Conservation (phyloP, 108 stramenopile species). For the Conticribra guillardii region DNA sequence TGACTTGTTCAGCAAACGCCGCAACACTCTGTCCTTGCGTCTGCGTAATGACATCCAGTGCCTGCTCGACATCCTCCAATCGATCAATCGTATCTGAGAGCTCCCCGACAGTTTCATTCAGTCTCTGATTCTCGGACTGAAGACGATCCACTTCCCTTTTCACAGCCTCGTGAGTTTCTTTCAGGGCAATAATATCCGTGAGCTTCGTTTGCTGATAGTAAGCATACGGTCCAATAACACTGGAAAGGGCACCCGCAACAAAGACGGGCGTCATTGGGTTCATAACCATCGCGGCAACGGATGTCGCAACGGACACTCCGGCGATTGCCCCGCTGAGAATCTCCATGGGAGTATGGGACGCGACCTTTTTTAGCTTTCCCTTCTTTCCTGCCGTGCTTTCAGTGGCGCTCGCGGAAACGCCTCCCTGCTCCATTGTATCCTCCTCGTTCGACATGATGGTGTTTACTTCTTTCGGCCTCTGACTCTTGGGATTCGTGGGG, state of each 20-base stretch:
- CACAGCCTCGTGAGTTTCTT: slow-evolving; percentile 63
- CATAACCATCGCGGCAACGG: slow-evolving; percentile 66
- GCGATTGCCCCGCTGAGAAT: slow-evolving; percentile 54
- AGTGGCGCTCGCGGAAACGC: neutral
- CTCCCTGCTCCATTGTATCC: slow-evolving; percentile 12
- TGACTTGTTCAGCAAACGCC: slow-evolving; percentile 66
- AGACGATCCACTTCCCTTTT: slow-evolving; percentile 65
- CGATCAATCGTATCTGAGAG: slow-evolving; percentile 60
- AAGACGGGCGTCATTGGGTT: slow-evolving; percentile 49
- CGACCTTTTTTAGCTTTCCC: slow-evolving; percentile 55
- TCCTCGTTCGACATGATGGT: neutral
- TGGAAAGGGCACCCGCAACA: slow-evolving; percentile 61
- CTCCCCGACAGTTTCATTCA: slow-evolving; percentile 62
- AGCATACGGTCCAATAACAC: slow-evolving; percentile 66
- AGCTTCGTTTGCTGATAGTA: slow-evolving; percentile 80
- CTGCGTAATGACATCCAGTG: slow-evolving; percentile 67
- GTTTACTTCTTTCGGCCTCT: neutral
- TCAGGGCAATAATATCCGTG: slow-evolving; percentile 70
- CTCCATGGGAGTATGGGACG: slow-evolving; percentile 65
- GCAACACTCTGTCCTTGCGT: slow-evolving; percentile 67
- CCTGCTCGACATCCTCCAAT: slow-evolving; percentile 70
- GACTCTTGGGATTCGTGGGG: too few species aligned
- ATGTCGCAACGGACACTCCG: slow-evolving; percentile 46
- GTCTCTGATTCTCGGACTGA: slow-evolving; percentile 53
- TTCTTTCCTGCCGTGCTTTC: slow-evolving; percentile 3